Conservation (phyloP, 257 asterid species). For the Orobanche coerulescens region DNA sequence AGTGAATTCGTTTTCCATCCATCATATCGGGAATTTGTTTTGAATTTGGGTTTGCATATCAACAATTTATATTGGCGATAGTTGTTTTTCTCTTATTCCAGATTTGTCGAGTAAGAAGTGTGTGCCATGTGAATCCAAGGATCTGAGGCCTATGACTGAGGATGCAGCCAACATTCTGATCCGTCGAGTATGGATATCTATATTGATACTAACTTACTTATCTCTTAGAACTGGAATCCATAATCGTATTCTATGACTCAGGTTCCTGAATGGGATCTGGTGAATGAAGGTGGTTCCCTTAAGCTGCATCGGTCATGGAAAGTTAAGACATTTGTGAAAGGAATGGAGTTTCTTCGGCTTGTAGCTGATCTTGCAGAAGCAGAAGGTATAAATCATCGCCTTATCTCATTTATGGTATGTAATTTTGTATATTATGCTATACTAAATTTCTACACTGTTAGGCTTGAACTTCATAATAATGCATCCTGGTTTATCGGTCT, state of each 20-base stretch:
- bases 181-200: constrained; percentile 29
- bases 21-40: neutral
- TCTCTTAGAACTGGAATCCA: neutral
- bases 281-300: constrained; percentile 47
- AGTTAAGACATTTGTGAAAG: constrained; percentile 78
- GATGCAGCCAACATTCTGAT: constrained; percentile 46
- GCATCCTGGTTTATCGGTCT: neutral
- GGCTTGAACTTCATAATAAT: neutral
- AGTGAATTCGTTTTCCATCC: neutral
- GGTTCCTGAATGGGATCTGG: constrained; percentile 84
- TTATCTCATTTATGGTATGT: constrained; percentile 11
- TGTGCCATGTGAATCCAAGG: constrained; percentile 58
- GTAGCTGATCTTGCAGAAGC: constrained; percentile 87
- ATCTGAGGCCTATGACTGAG: constrained; percentile 55
- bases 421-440: neutral
- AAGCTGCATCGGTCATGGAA: constrained; percentile 84
- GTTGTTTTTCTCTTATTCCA: constrained; percentile 25
- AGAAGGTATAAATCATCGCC: constrained; percentile 50
- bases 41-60: neutral
- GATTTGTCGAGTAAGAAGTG: constrained; percentile 85
- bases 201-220: neutral
- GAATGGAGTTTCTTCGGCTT: constrained; percentile 71
- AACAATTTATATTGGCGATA: neutral
- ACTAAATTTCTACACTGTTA: neutral
- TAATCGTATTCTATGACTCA: constrained; percentile 20